phyloP scores from a whole-genome alignment of 2,329 filamentous ascomycete genomes.

The Gnomoniopsis sp. region DNA sequence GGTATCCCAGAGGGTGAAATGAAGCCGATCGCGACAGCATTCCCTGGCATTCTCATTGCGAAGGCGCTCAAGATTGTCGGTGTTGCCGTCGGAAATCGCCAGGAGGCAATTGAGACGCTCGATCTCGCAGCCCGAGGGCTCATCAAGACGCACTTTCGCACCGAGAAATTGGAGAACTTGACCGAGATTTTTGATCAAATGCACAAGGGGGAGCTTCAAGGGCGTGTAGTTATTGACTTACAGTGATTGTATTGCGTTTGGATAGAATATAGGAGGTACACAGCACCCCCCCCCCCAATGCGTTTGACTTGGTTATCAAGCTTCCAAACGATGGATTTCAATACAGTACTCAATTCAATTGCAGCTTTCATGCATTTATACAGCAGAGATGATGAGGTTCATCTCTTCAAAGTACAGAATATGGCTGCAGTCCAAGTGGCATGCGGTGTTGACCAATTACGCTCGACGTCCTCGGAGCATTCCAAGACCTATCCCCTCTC shows the following conservation, averaged over 20 bases:
- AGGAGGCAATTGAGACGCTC: conserved; percentile 36
- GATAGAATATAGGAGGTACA: background rate
- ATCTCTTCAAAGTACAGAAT: too few relatives aligned
- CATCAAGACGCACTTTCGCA: conserved; percentile 21
- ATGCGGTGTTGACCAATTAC: too few relatives aligned
- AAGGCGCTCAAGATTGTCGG: conserved; percentile 44
- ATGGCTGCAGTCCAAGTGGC: too few relatives aligned
- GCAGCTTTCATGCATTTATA: too few relatives aligned
- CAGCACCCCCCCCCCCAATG: background rate
- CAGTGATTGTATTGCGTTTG: background rate
- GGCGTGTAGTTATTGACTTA: conserved; percentile 22
- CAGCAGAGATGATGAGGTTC: too few relatives aligned
- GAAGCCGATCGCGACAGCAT: conserved; percentile 40
- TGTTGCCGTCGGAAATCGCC: conserved; percentile 46
- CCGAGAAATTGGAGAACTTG: conserved; percentile 21
- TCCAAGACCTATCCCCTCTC: too few relatives aligned
- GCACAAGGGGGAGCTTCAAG: conserved; percentile 20
- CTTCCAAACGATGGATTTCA: too few relatives aligned
- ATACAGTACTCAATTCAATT: too few relatives aligned
- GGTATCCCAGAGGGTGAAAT: conserved; percentile 45
- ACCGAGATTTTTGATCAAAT: conserved; percentile 21
- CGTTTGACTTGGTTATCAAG: background rate
- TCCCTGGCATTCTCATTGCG: conserved; percentile 37
- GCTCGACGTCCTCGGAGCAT: too few relatives aligned
- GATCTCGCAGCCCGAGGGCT: conserved; percentile 20